These are phyloP conservation scores for Starmera dryadoides DNA, from an alignment of 805 yeast genomes.

Conservation along the genomic window DNA sequence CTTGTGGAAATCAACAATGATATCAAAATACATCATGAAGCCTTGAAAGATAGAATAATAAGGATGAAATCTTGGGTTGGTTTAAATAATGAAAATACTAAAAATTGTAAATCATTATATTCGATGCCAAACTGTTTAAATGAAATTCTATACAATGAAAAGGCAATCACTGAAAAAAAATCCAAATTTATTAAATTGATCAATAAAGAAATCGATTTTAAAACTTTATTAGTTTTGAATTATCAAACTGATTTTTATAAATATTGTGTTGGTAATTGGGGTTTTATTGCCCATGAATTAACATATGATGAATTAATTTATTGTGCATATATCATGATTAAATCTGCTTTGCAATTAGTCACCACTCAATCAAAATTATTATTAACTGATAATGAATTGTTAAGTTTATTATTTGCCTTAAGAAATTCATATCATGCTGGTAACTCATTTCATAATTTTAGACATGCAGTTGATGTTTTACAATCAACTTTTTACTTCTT, in stretches of 20 bases:
- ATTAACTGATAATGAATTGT: constrained; percentile 36
- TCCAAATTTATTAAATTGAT: constrained; percentile 16
- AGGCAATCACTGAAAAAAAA: constrained; percentile 5
- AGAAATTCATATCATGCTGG: constrained; percentile 77
- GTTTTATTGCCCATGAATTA: constrained; percentile 62
- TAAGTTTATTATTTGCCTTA: constrained; percentile 55
- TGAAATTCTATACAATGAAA: constrained; percentile 14
- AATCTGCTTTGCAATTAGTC: constrained; percentile 29
- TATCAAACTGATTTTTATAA: constrained; percentile 17
- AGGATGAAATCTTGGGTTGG: constrained; percentile 38
- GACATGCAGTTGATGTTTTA: constrained; percentile 92
- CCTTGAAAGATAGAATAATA: constrained; percentile 21
- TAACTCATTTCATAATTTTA: constrained; percentile 89
- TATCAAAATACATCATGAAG: constrained; percentile 10
- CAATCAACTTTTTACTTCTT: constrained; percentile 79
- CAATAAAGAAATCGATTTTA: constrained; percentile 23
- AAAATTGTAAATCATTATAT: constrained; percentile 19
- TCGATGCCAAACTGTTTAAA: constrained; percentile 28
- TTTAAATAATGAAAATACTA: constrained; percentile 18
- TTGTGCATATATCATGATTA: constrained; percentile 50
- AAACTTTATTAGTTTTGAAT: constrained; percentile 15
- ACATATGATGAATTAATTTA: constrained; percentile 58
- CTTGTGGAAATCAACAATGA: constrained; percentile 13
- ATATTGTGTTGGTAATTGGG: constrained; percentile 51
- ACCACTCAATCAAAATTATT: constrained; percentile 6